phyloP scores from a whole-genome alignment of 208 protist genomes.

The Crithidia fasciculata region DNA sequence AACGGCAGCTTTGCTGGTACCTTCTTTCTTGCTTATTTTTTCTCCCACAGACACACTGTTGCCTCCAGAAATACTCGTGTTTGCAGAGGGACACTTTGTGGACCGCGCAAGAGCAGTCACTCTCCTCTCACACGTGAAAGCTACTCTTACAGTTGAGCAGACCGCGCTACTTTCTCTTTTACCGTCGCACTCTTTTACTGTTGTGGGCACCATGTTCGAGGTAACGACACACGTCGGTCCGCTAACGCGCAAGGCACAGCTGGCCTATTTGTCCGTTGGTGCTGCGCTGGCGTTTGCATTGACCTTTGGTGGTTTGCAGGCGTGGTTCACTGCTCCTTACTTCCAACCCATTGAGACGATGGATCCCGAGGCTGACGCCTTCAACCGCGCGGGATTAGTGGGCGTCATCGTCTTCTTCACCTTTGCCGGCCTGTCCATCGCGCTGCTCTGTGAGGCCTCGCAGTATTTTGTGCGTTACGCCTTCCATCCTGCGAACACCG shows the following conservation, averaged over 20 bases:
- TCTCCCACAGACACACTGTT: neutral
- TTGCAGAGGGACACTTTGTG: too few relatives aligned
- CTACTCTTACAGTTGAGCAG: too few relatives aligned
- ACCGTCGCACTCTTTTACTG: too few relatives aligned
- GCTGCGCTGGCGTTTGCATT: constrained; percentile 1
- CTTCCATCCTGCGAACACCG: constrained; percentile 24
- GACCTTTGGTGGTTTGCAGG: neutral
- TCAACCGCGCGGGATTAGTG: constrained; percentile 6
- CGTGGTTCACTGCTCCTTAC: constrained; percentile 9
- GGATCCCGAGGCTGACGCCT: neutral
- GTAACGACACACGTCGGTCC: constrained; percentile 20
- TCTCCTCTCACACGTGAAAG: too few relatives aligned
- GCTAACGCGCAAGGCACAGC: constrained; percentile 24
- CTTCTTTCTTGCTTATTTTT: constrained; percentile 9
- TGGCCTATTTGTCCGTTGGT: constrained; percentile 16
- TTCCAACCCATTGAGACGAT: neutral
- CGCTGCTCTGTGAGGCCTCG: constrained; percentile 22
- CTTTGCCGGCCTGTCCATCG: constrained; percentile 17
- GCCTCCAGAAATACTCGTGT: too few relatives aligned
- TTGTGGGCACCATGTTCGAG: neutral
- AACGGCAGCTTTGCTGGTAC: too few relatives aligned
- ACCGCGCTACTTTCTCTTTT: too few relatives aligned
- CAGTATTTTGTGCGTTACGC: constrained; percentile 20
- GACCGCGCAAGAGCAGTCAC: too few relatives aligned
- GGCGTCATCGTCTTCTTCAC: constrained; percentile 19